Evolutionary conservation across 352 stramenopile species (phyloP).

Genomic region (Phytopythium kandeliae): DNA sequence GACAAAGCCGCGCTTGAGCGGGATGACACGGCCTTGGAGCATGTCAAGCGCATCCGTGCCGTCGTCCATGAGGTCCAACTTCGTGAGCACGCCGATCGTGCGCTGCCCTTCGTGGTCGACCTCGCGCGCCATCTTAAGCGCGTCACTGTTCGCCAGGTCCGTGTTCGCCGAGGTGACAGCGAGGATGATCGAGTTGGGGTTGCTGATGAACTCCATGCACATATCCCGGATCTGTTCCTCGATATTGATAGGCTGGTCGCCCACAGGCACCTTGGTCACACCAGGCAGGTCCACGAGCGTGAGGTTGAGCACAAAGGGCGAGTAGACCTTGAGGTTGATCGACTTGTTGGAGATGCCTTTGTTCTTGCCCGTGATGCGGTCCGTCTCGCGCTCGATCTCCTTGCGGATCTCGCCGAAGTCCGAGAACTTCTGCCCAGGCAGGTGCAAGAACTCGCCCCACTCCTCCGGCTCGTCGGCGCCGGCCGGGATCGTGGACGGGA

Average conservation of each 20-base stretch:
- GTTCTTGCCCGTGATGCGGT: conserved; percentile 94
- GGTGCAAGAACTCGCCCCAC: conserved; percentile 98
- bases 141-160: conserved; percentile 98
- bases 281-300: conserved; percentile 99
- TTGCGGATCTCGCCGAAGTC: conserved; percentile 96
- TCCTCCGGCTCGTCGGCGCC: conserved; percentile 64
- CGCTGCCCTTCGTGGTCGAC: conserved; percentile 91
- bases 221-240: conserved; percentile 99
- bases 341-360: conserved; percentile 98
- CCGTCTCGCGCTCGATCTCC: conserved; percentile 98
- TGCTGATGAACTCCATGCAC: conserved; percentile 97
- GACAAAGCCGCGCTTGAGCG: conserved; percentile 97
- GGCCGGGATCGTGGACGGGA: conserved; percentile 17
- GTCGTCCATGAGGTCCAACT: conserved; percentile 99
- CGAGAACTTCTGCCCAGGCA: conserved; percentile 93
- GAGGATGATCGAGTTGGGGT: conserved; percentile 99
- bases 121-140: conserved; percentile 96
- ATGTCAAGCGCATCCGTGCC: conserved; percentile 98
- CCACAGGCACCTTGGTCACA: conserved; percentile 97
- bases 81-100: conserved; percentile 99
- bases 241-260: conserved; percentile 99
- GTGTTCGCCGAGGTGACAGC: conserved; percentile 98
- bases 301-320: conserved; percentile 96
- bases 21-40: conserved; percentile 95
- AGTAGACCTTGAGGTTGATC: conserved; percentile 99